phyloP scores from a whole-genome alignment of 2,329 filamentous ascomycete genomes.

The Podosphaera leucotricha region DNA sequence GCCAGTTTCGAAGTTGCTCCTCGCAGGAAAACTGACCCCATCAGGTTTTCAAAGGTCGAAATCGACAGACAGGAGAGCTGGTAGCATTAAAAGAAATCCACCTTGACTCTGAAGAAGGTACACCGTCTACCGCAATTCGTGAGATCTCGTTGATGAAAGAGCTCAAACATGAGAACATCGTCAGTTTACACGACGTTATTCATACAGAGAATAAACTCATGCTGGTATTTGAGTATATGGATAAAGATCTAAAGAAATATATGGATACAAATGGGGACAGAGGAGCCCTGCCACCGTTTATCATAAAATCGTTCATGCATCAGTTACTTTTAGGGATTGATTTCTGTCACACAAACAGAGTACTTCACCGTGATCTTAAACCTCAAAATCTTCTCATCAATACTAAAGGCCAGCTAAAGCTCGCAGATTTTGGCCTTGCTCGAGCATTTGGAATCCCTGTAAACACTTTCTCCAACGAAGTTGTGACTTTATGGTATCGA shows the following conservation, averaged over 20 bases:
- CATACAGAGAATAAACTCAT: conserved; percentile 99
- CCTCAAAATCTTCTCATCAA: conserved; percentile 95
- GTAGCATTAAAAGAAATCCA: conserved; percentile 98
- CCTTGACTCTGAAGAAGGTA: conserved; percentile 94
- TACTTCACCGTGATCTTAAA: conserved; percentile 86
- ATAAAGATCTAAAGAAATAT: conserved; percentile 93
- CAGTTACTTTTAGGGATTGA: conserved; percentile 88
- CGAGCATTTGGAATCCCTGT: conserved; percentile 91
- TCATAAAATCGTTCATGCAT: conserved; percentile 99
- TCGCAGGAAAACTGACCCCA: conserved; percentile 7
- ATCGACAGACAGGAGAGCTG: conserved; percentile 86
- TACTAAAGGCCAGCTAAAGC: conserved; percentile 67
- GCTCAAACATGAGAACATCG: conserved; percentile 95
- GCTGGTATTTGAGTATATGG: conserved; percentile 98
- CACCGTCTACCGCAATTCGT: conserved; percentile 86
- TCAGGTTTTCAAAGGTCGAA: conserved; percentile 94
- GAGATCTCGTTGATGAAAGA: conserved; percentile 99
- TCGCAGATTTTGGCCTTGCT: conserved; percentile 84
- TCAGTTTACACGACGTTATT: conserved; percentile 92
- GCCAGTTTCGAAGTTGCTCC: too few relatives aligned
- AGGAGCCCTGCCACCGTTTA: conserved; percentile 65
- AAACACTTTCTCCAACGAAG: conserved; percentile 95
- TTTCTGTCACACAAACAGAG: conserved; percentile 93
- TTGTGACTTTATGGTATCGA: conserved; percentile 93
- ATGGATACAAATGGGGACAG: conserved; percentile 88